Conservation (phyloP, 257 asterid genomes). For the Paulownia fortunei region DNA sequence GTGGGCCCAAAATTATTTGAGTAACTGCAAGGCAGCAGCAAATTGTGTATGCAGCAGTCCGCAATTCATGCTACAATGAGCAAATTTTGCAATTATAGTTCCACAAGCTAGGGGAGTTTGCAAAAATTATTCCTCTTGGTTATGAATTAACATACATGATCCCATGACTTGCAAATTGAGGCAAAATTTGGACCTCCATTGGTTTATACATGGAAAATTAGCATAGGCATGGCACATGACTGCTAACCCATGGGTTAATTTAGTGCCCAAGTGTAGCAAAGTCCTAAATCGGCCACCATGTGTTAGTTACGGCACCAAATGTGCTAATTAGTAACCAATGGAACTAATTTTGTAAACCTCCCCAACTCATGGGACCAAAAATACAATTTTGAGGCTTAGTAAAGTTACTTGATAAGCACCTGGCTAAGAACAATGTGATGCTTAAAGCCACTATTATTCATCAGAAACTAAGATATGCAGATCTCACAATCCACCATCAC, state of each 20-base stretch:
- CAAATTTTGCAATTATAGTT: neutral
- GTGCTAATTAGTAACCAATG: neutral
- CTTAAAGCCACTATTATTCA: neutral
- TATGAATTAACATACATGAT: no score
- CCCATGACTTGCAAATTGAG: no score
- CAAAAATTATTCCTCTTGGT: no score
- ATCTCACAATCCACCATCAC: neutral
- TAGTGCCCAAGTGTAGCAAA: neutral
- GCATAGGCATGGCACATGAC: no score
- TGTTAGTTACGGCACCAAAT: neutral
- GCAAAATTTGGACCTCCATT: no score
- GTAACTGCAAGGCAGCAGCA: neutral
- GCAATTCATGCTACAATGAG: neutral
- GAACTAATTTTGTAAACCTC: neutral
- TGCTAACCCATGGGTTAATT: neutral
- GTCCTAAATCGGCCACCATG: neutral
- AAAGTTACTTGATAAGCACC: no score
- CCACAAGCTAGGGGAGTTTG: neutral
- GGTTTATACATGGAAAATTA: no score
- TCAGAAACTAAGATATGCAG: neutral
- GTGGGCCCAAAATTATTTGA: neutral
- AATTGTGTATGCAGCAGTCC: neutral
- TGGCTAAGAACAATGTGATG: neutral
- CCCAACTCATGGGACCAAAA: no score
- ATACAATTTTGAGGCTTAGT: no score